These are phyloP conservation scores for Pestalotiopsis sp. DNA, from an alignment of 2,329 filamentous ascomycete species.

Conservation along the genomic window DNA sequence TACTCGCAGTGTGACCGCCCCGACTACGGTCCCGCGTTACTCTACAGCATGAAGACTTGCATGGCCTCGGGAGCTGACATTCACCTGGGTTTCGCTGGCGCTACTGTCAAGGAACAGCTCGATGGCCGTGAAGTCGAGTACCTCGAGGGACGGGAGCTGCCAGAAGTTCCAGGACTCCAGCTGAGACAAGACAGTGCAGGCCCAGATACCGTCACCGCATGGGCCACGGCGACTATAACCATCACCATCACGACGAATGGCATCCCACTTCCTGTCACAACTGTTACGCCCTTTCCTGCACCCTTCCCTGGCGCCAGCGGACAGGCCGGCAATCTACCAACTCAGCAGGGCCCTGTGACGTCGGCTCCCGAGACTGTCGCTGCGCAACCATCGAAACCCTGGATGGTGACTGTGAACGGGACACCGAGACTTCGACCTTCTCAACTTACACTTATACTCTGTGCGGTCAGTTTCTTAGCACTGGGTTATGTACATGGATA, in stretches of 20 bases:
- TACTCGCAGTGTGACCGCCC: slow-evolving; percentile 32
- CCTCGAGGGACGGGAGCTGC: slow-evolving; percentile 27
- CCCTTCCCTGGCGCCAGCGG: not conserved
- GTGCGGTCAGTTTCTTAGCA: not conserved
- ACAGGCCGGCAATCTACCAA: not conserved
- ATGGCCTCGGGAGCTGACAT: slow-evolving; percentile 30
- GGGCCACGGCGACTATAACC: not conserved
- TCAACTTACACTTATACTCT: not conserved
- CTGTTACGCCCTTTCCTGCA: slow-evolving; percentile 1
- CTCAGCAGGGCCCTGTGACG: not conserved
- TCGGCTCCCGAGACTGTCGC: not conserved
- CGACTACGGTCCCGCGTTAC: slow-evolving; percentile 29
- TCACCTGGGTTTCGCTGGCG: slow-evolving; percentile 27
- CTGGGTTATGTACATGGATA: not conserved
- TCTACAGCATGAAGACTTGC: slow-evolving; percentile 29
- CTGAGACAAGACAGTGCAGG: slow-evolving; percentile 28
- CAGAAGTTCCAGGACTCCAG: slow-evolving; percentile 27
- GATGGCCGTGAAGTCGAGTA: slow-evolving; percentile 29
- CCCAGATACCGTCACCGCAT: not conserved
- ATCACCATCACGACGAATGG: not conserved
- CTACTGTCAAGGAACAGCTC: slow-evolving; percentile 24
- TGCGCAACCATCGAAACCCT: not conserved
- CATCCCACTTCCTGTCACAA: not conserved
- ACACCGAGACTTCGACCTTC: not conserved
- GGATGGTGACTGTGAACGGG: slow-evolving; percentile 7